Conservation (phyloP, 129 eudicot species). For the Artemisia argyi region DNA sequence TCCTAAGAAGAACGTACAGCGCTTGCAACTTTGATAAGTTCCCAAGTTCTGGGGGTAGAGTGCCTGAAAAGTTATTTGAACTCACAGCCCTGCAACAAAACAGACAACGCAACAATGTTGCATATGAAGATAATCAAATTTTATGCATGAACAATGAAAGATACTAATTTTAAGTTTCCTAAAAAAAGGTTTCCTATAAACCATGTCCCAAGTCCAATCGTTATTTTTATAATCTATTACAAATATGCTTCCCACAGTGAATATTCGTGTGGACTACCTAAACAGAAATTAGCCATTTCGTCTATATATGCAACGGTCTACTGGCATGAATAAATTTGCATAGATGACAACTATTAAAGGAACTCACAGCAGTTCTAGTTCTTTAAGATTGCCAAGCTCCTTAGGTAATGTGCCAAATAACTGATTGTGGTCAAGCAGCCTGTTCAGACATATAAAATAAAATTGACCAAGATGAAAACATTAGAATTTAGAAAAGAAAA, state of each 20-base stretch:
- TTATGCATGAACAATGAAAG: slow-evolving; percentile 1
- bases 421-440: slow-evolving; percentile 51
- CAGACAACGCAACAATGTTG: slow-evolving; percentile 3
- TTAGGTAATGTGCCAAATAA: slow-evolving; percentile 50
- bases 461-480: too few relatives aligned
- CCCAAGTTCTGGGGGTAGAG: slow-evolving; percentile 71
- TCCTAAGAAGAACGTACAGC: slow-evolving; percentile 42
- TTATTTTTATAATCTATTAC: too few relatives aligned
- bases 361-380: slow-evolving; percentile 51
- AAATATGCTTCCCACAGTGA: too few relatives aligned
- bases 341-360: not conserved
- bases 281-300: too few relatives aligned
- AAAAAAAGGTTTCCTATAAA: too few relatives aligned
- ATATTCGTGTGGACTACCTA: too few relatives aligned
- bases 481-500: too few relatives aligned
- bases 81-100: slow-evolving; percentile 51
- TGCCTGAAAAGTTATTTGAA: slow-evolving; percentile 71
- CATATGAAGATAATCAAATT: slow-evolving; percentile 1
- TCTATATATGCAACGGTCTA: not conserved
- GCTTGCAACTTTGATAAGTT: slow-evolving; percentile 38
- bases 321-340: not conserved
- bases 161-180: not conserved
- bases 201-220: too few relatives aligned
- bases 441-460: slow-evolving; percentile 17
- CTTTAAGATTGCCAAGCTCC: slow-evolving; percentile 56